Conservation (phyloP, 192 early-diverging fungal genomes). For the Rhizophagus clarus region DNA sequence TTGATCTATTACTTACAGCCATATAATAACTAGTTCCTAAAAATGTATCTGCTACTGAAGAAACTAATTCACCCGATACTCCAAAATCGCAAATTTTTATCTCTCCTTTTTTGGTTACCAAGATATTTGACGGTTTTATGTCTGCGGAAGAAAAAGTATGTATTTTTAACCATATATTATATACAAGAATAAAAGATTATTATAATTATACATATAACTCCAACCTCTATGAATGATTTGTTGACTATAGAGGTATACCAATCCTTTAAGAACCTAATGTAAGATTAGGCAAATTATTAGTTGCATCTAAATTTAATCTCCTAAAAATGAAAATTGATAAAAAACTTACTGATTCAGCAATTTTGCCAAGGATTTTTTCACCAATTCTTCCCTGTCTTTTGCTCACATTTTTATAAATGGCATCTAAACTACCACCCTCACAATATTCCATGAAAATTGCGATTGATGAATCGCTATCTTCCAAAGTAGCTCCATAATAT, state of each 20-base stretch:
- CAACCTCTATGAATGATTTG: constrained; percentile 91
- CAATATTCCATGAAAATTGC: constrained; percentile 98
- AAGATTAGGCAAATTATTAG: too few relatives aligned
- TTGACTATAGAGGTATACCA: constrained; percentile 88
- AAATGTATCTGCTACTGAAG: constrained; percentile 92
- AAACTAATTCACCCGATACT: constrained; percentile 87
- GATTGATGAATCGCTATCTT: constrained; percentile 76
- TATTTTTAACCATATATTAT: neutral
- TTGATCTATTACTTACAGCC: constrained; percentile 62
- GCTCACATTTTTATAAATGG: constrained; percentile 79
- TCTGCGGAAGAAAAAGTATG: constrained; percentile 54
- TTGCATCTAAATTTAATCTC: too few relatives aligned
- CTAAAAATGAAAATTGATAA: neutral
- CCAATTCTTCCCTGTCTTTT: constrained; percentile 77
- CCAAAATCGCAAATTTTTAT: constrained; percentile 99
- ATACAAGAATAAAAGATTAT: neutral
- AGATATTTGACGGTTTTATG: constrained; percentile 97
- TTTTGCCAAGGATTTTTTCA: constrained; percentile 86
- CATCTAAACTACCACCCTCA: constrained; percentile 90
- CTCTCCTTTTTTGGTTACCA: constrained; percentile 84
- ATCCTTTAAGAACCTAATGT: constrained; percentile 71
- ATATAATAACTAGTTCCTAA: constrained; percentile 97
- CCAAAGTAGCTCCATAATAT: constrained; percentile 90
- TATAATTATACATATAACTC: neutral
- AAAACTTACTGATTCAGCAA: constrained; percentile 72